Evolutionary conservation across 2,329 filamentous ascomycete species (phyloP), one percentile per base, ranked within the genome.

Genomic region (Escovopsis weberi): DNA sequence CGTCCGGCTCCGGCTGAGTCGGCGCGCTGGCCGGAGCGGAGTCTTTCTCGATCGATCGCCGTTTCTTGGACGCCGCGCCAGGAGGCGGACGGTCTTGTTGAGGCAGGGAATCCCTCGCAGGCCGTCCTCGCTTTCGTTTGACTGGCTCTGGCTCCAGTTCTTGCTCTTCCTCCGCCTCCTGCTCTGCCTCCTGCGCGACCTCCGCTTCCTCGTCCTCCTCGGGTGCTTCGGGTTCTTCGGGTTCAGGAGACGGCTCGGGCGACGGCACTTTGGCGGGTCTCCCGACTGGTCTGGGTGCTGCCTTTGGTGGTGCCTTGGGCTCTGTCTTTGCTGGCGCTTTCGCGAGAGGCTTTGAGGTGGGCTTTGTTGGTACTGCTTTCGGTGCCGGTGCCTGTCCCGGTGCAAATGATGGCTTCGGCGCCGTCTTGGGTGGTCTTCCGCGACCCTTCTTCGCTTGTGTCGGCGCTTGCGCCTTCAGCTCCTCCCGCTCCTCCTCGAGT

Each of bases 401-500:
- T 15, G 15, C 15, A 15, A 15, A 15, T 15, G 15, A 15, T 12
- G 35, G n/a, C 19, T 46, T 46, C 12, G 33, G 19, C 28, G 28
- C 19, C 2, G 34, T 12, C 26, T 37, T 37, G 33, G 43, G 15
- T 33, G 43, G 15, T 42, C 44, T 19, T 33, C 42, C 42, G 8
- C 39, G 39, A 12, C 39, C 39, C 32, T 40, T 40, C 23, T 44
- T 46, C 33, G 42, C 38, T 23, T 43, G 42, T 9, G 12, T 23
- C 18, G 18, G 37, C 6, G 37, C 7, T 12, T n/a, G 15, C 15
- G 37, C 36, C 30, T 34, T 30, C 38, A 41, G 57, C 45, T 30
- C 53, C 33, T 30, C 49, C 39, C 54, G 51, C 42, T 49, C 42
- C 37, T 49, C 41, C 9, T 55, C 47, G 23, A 51, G 47, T 3